phyloP scores from a whole-genome alignment of 441 rosid genomes.

The Mallotus japonicus region DNA sequence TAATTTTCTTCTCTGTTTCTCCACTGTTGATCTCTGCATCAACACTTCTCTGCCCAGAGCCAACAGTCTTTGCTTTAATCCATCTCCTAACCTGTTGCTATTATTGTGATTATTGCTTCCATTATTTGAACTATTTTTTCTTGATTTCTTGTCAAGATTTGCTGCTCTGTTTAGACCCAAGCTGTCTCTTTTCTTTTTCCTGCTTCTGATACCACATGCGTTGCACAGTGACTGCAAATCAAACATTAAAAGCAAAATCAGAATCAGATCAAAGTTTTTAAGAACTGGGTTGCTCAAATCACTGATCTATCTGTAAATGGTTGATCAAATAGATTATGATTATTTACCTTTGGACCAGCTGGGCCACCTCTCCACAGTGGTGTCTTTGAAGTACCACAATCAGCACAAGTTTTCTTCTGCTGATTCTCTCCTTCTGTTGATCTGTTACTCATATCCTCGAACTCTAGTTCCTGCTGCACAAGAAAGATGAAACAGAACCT shows the following conservation, averaged over 20 bases:
- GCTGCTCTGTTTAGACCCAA: slow-evolving; percentile 39
- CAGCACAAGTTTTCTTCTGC: slow-evolving; percentile 69
- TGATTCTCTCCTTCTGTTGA: slow-evolving; percentile 36
- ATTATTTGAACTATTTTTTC: slow-evolving; percentile 16
- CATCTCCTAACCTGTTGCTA: slow-evolving; percentile 36
- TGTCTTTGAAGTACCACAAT: slow-evolving; percentile 84
- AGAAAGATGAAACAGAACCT: background rate
- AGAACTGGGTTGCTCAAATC: background rate
- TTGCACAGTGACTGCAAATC: slow-evolving; percentile 76
- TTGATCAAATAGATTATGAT: background rate
- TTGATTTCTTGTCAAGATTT: slow-evolving; percentile 44
- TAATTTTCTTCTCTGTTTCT: slow-evolving; percentile 58
- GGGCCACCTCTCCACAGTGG: slow-evolving; percentile 99
- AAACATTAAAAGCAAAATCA: background rate
- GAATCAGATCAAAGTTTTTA: slow-evolving; percentile 2
- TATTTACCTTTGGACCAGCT: slow-evolving; percentile 82
- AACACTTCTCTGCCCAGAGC: slow-evolving; percentile 60
- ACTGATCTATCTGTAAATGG: background rate
- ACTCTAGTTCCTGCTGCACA: slow-evolving; percentile 54
- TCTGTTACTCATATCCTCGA: slow-evolving; percentile 40
- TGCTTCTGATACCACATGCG: slow-evolving; percentile 86
- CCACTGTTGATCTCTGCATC: slow-evolving; percentile 62
- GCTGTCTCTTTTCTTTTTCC: slow-evolving; percentile 55
- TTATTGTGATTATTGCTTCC: background rate
- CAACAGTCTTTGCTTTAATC: slow-evolving; percentile 50